These are phyloP conservation scores for Geranium brycei DNA, from an alignment of 345 rosid genomes.

Conservation along the genomic window DNA sequence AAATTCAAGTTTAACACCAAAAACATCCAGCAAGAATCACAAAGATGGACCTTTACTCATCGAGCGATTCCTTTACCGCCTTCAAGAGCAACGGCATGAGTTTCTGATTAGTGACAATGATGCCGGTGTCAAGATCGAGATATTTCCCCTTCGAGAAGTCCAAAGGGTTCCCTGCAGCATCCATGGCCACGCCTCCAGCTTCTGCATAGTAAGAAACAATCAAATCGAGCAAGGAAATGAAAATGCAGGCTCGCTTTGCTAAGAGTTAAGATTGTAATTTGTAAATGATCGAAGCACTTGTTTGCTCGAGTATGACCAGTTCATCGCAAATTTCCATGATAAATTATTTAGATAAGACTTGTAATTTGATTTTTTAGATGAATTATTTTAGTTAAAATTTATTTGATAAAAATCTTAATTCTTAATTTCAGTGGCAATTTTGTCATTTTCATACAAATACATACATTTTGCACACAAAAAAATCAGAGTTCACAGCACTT, in stretches of 20 bases:
- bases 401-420: no score
- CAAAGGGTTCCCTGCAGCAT: slow-evolving; percentile 62
- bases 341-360: no score
- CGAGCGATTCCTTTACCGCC: slow-evolving; percentile 64
- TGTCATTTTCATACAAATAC: no score
- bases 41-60: slow-evolving; percentile 47
- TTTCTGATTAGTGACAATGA: slow-evolving; percentile 64
- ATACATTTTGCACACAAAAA: no score
- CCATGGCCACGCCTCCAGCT: slow-evolving; percentile 69
- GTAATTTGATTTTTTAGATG: no score
- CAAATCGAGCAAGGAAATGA: neutral
- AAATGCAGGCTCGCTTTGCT: neutral
- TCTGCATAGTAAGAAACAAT: slow-evolving; percentile 34
- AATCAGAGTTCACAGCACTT: no score
- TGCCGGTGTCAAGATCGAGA: slow-evolving; percentile 65
- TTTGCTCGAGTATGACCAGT: no score
- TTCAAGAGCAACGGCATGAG: slow-evolving; percentile 66
- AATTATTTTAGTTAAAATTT: no score
- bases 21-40: slow-evolving; percentile 20
- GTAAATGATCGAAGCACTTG: no score
- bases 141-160: slow-evolving; percentile 73
- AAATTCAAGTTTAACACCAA: neutral
- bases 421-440: no score
- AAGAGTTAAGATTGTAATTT: no score
- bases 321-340: no score